phyloP scores from a whole-genome alignment of 1,284 basidiomycete species.

The Cryptococcus neoformans region DNA sequence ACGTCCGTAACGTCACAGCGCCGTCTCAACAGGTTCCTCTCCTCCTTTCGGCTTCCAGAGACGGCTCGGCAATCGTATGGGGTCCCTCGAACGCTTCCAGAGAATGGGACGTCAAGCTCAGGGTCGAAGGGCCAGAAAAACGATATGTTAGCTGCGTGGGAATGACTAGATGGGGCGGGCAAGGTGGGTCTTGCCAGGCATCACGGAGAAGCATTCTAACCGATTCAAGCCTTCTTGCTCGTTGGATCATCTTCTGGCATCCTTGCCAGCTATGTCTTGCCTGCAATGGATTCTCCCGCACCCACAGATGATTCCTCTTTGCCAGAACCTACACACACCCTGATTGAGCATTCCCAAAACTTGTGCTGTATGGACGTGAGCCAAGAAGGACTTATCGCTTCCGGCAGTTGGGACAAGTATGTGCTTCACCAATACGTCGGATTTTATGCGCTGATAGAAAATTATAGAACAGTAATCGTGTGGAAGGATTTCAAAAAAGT shows the following conservation, averaged over 20 bases:
- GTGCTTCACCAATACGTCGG: constrained; percentile 30
- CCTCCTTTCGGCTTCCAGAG: constrained; percentile 82
- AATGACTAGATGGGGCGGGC: constrained; percentile 31
- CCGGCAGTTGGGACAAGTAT: constrained; percentile 97
- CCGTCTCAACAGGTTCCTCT: constrained; percentile 27
- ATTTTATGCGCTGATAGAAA: neutral
- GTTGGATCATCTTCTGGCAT: constrained; percentile 82
- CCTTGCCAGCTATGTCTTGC: constrained; percentile 66
- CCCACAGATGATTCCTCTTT: constrained; percentile 56
- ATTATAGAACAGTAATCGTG: constrained; percentile 77
- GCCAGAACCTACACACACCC: constrained; percentile 70
- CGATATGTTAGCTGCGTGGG: constrained; percentile 57
- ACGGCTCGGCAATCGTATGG: constrained; percentile 86
- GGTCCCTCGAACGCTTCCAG: constrained; percentile 55
- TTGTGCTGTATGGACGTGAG: constrained; percentile 80
- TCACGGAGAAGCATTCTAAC: neutral
- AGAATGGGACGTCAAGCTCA: constrained; percentile 68
- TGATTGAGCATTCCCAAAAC: constrained; percentile 86
- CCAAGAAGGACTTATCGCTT: constrained; percentile 69
- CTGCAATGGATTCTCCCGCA: constrained; percentile 21
- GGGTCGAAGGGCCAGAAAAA: constrained; percentile 74
- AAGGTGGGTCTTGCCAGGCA: constrained; percentile 28
- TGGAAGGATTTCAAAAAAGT: constrained; percentile 79
- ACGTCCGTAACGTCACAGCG: constrained; percentile 37
- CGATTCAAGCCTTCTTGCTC: constrained; percentile 66